phyloP scores from a whole-genome alignment of 2,329 filamentous ascomycete genomes.

The Penicillium sp. region DNA sequence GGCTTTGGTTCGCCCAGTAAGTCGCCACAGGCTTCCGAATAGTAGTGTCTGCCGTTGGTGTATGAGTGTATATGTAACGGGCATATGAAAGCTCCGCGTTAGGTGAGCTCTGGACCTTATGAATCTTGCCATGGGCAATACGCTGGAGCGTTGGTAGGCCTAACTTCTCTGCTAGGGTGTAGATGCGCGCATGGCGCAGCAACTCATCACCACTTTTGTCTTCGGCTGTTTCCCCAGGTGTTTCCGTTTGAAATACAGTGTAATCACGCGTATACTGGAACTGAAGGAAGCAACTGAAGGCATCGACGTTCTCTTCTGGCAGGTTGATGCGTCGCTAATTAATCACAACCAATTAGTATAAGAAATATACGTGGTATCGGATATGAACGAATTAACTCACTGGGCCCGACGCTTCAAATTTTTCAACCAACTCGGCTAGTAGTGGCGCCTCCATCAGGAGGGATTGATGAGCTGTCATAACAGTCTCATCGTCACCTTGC shows the following conservation, averaged over 20 bases:
- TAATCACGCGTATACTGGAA: constrained; percentile 85
- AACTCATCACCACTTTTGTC: constrained; percentile 81
- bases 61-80: constrained; percentile 83
- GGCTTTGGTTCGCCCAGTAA: constrained; percentile 81
- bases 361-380: too few relatives aligned
- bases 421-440: constrained; percentile 63
- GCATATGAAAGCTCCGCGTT: constrained; percentile 91
- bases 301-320: constrained; percentile 65
- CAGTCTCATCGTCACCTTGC: constrained; percentile 57
- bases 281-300: constrained; percentile 76
- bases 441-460: constrained; percentile 73
- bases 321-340: constrained; percentile 69
- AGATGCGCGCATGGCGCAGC: constrained; percentile 83
- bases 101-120: constrained; percentile 83
- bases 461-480: constrained; percentile 76
- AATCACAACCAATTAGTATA: not conserved
- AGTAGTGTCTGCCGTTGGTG: constrained; percentile 63
- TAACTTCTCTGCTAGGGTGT: constrained; percentile 82
- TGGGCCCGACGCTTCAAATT: constrained; percentile 61
- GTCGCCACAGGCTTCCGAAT: constrained; percentile 83
- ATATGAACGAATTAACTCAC: constrained; percentile 48
- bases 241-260: constrained; percentile 65
- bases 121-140: constrained; percentile 84
- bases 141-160: constrained; percentile 66
- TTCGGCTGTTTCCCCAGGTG: constrained; percentile 61